A percentile compares a stretch with the other conserved stretches of the same genome.
phyloP scores from a whole-genome alignment of 768 basidiomycete genomes.

The Trametes maxima region DNA sequence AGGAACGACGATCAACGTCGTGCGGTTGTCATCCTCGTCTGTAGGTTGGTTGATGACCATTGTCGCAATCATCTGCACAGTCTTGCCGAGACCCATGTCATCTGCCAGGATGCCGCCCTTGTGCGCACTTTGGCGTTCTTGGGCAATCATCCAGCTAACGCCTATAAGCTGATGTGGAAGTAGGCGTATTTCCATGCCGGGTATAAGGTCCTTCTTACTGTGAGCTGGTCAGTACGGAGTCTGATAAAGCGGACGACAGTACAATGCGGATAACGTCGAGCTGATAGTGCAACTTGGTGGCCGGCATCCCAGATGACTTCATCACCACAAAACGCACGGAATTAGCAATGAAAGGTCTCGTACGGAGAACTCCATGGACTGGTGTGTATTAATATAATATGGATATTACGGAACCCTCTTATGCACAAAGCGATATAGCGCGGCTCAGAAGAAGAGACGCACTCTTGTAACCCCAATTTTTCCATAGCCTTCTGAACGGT shows the following conservation, averaged over 20 bases:
- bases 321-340: too few species aligned
- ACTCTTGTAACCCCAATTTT: conserved; percentile 55
- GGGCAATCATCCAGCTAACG: conserved; percentile 77
- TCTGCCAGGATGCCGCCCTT: conserved; percentile 72
- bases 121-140: conserved; percentile 49
- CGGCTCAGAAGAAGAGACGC: conserved; percentile 15
- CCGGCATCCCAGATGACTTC: too few species aligned
- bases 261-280: not conserved
- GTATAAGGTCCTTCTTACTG: conserved; percentile 58
- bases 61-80: conserved; percentile 79
- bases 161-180: conserved; percentile 79
- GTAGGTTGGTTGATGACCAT: conserved; percentile 68
- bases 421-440: not conserved
- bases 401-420: not conserved
- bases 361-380: too few species aligned
- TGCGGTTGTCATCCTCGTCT: conserved; percentile 46
- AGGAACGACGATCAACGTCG: conserved; percentile 76
- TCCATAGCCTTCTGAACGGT: conserved; percentile 55
- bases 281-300: too few species aligned
- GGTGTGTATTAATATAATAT: too few species aligned
- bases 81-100: conserved; percentile 77
- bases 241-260: not conserved
- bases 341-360: too few species aligned
- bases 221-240: not conserved
- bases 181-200: conserved; percentile 69